Conservation (phyloP, 2,329 filamentous ascomycete species). For the Pseudogymnoascus sp. region DNA sequence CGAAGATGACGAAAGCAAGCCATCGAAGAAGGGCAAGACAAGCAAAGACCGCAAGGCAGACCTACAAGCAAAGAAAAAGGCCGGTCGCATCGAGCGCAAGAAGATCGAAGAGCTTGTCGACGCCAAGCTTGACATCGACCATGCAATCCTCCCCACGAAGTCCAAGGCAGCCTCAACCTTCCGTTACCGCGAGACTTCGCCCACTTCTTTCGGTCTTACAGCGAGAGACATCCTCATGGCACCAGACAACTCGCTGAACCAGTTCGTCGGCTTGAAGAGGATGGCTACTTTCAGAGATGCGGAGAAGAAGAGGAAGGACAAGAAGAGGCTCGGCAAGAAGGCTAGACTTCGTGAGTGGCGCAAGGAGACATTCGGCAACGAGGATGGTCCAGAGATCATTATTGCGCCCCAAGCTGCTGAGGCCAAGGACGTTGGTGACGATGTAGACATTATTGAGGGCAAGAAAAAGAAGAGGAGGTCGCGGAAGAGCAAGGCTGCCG, state of each 20-base stretch:
- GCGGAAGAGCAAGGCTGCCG: conserved; percentile 28
- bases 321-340: conserved; percentile 88
- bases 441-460: conserved; percentile 30
- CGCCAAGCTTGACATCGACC: conserved; percentile 65
- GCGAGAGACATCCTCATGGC: conserved; percentile 83
- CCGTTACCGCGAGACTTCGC: conserved; percentile 90
- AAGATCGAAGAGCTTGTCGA: conserved; percentile 84
- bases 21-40: conserved; percentile 50
- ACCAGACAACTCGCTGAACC: conserved; percentile 78
- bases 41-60: conserved; percentile 52
- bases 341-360: conserved; percentile 82
- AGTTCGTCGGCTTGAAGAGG: conserved; percentile 91
- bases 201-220: conserved; percentile 81
- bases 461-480: conserved; percentile 46
- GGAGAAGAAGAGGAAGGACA: conserved; percentile 83
- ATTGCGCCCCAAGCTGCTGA: conserved; percentile 19
- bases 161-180: conserved; percentile 53
- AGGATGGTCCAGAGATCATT: conserved; percentile 29
- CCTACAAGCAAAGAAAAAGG: conserved; percentile 52
- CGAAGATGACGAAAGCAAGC: conserved; percentile 35
- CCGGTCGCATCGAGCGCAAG: conserved; percentile 70
- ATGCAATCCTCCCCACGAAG: conserved; percentile 48
- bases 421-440: conserved; percentile 19
- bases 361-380: conserved; percentile 51
- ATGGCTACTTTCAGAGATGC: conserved; percentile 79